Conservation (phyloP, 345 rosid species). For the Sonneratia caseolaris region DNA sequence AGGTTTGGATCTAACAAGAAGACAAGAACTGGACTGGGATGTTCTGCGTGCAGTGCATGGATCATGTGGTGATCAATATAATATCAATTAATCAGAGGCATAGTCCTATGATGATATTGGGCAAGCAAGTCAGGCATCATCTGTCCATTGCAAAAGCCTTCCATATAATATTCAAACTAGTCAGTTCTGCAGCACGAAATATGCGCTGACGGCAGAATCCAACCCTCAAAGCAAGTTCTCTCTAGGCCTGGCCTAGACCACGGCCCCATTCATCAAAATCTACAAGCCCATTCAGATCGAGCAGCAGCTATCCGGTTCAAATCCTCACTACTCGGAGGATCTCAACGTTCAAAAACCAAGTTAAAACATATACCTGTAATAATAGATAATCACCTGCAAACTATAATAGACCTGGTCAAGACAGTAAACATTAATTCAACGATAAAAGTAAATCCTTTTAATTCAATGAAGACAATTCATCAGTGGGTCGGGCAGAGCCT, state of each 20-base stretch:
- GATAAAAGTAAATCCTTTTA: not conserved
- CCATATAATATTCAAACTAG: not conserved
- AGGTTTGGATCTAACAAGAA: slow-evolving; percentile 3
- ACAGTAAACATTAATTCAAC: not conserved
- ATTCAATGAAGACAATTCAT: not conserved
- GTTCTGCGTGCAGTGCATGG: slow-evolving; percentile 2
- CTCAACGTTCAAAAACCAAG: not conserved
- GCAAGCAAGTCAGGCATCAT: slow-evolving; percentile 6
- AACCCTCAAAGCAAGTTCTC: not conserved
- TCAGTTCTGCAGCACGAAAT: not conserved
- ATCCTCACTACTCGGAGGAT: not conserved
- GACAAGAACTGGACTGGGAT: not conserved
- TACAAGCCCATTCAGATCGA: not conserved
- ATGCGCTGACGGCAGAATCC: not conserved
- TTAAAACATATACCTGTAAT: not conserved
- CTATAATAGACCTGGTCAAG: not conserved
- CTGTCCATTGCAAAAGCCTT: slow-evolving; percentile 1
- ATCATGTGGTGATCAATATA: not conserved
- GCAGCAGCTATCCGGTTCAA: not conserved
- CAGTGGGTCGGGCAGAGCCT: not conserved
- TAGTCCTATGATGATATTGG: not conserved
- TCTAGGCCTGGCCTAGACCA: not conserved
- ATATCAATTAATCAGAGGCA: not conserved
- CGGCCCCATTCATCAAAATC: not conserved
- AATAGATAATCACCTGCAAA: not conserved